phyloP scores from a whole-genome alignment of 768 basidiomycete genomes.

The Tylopilus subfusipes region DNA sequence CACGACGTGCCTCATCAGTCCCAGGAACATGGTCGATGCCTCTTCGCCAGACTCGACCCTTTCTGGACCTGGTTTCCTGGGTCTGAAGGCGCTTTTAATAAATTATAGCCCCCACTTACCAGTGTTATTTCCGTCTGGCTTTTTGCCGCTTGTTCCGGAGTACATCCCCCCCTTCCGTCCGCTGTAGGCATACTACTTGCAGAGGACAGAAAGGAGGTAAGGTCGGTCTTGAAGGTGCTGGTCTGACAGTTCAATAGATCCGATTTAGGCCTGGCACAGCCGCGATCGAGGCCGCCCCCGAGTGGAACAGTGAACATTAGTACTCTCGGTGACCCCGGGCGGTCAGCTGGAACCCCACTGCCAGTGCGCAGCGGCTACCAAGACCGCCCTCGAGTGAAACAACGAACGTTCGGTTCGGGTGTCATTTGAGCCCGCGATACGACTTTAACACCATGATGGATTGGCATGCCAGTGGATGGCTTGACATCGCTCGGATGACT shows the following conservation, averaged over 20 bases:
- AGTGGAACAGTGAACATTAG: no score
- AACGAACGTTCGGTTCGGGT: background rate
- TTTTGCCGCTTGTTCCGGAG: background rate
- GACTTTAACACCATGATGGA: background rate
- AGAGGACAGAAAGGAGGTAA: slow-evolving; percentile 21
- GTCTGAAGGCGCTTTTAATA: background rate
- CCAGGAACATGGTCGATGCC: background rate
- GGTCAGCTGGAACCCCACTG: no score
- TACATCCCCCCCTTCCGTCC: slow-evolving; percentile 20
- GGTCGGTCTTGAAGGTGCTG: background rate
- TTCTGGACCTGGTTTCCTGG: background rate
- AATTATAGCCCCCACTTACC: background rate
- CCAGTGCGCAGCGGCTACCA: background rate
- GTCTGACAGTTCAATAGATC: background rate
- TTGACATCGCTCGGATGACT: background rate
- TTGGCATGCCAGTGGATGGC: background rate
- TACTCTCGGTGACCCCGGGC: no score
- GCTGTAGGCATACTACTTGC: slow-evolving; percentile 22
- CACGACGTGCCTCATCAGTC: background rate
- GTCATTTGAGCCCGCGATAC: background rate
- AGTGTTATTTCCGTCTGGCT: background rate
- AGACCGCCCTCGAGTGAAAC: background rate
- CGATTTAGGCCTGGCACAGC: background rate
- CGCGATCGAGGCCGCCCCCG: background rate
- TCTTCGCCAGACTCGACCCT: slow-evolving; percentile 1